phyloP scores from a whole-genome alignment of 306 rosid genomes.

The Trichosanthes cucumerina region DNA sequence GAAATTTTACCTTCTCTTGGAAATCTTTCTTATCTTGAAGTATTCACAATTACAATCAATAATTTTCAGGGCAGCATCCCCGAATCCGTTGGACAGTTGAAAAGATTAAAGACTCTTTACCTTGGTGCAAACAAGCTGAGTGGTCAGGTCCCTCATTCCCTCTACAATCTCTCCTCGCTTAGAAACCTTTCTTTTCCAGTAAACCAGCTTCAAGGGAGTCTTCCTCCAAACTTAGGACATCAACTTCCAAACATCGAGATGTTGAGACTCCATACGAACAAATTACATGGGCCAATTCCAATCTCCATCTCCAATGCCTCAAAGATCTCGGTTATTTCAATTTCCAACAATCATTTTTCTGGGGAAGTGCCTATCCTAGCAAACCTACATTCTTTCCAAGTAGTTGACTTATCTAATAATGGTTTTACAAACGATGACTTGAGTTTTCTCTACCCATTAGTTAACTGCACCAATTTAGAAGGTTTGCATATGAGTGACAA shows the following conservation, averaged over 20 bases:
- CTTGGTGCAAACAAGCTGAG: background rate
- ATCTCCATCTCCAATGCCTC: conserved; percentile 14
- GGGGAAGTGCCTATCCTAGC: conserved; percentile 18
- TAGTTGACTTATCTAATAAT: background rate
- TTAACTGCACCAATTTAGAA: conserved; percentile 7
- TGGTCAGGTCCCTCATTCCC: conserved; percentile 12
- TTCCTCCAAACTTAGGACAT: conserved; percentile 13
- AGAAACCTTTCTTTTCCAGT: background rate
- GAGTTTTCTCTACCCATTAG: conserved; percentile 8
- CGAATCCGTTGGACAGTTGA: conserved; percentile 10
- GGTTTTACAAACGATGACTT: conserved; percentile 9
- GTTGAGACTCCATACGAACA: background rate
- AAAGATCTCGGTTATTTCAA: background rate
- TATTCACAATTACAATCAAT: background rate
- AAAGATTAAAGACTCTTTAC: background rate
- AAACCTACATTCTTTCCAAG: background rate
- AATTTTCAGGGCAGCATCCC: conserved; percentile 18
- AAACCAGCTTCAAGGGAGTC: conserved; percentile 15
- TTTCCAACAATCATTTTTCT: background rate
- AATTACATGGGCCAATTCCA: conserved; percentile 13
- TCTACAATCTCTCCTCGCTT: conserved; percentile 15
- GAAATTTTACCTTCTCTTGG: conserved; percentile 14
- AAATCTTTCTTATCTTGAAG: conserved; percentile 9
- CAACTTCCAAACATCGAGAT: conserved; percentile 1
- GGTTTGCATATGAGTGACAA: background rate